Conservation (phyloP, 176 grass and related monocot genomes). For the Ampelocalamus luodianensis region DNA sequence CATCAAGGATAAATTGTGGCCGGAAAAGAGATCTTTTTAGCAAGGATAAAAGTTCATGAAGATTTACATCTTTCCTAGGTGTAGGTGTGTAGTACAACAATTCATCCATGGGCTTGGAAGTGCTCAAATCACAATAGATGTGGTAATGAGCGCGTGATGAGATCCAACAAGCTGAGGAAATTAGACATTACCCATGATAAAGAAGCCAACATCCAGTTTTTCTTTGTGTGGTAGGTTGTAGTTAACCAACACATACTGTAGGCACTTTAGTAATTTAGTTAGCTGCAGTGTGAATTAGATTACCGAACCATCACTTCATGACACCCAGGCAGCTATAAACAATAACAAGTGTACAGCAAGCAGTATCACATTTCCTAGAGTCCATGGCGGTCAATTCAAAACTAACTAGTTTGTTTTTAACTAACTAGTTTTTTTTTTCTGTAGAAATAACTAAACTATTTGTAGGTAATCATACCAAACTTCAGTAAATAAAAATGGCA, state of each 20-base stretch:
- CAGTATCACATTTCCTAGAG: neutral
- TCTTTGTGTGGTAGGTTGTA: neutral
- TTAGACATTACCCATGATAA: neutral
- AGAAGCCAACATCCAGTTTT: conserved; percentile 4
- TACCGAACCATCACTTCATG: neutral
- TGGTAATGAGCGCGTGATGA: neutral
- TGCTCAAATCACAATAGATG: neutral
- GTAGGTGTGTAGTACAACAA: neutral
- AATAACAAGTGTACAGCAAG: neutral
- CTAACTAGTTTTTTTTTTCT: neutral
- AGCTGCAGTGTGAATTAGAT: neutral
- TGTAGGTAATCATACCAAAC: neutral
- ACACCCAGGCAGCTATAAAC: conserved; percentile 10
- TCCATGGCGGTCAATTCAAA: neutral
- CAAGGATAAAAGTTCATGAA: conserved; percentile 30
- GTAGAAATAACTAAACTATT: neutral
- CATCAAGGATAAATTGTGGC: conserved; percentile 3
- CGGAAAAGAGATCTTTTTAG: conserved; percentile 9
- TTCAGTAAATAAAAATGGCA: neutral
- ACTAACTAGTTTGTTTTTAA: neutral
- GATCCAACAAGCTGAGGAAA: neutral
- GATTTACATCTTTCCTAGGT: neutral
- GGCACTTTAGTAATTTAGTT: neutral
- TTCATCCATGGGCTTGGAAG: conserved; percentile 5
- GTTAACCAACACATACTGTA: neutral